phyloP scores from a whole-genome alignment of 345 rosid genomes.

The Moricandia arvensis region DNA sequence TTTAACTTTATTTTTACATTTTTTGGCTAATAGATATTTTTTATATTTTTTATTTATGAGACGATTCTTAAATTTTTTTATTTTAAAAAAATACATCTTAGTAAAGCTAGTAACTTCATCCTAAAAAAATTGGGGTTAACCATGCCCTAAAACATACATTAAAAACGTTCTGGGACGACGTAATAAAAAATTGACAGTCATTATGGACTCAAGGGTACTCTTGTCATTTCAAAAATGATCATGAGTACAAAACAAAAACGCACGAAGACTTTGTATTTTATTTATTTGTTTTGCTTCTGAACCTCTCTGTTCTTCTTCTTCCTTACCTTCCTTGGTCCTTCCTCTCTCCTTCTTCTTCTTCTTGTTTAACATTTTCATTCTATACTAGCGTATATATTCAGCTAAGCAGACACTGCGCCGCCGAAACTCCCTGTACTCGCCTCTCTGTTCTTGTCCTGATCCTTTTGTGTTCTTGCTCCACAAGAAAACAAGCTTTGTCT shows the following conservation, averaged over 20 bases:
- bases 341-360: slow-evolving; percentile 4
- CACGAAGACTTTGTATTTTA: slow-evolving; percentile 3
- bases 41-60: too few relatives aligned
- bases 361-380: not conserved
- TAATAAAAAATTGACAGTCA: slow-evolving; percentile 1
- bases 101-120: too few relatives aligned
- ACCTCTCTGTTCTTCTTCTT: slow-evolving; percentile 14
- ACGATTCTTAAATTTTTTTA: too few relatives aligned
- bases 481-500: slow-evolving; percentile 10
- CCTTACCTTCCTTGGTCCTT: slow-evolving; percentile 31
- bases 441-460: slow-evolving; percentile 7
- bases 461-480: slow-evolving; percentile 1
- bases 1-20: too few relatives aligned
- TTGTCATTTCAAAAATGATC: not conserved
- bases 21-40: too few relatives aligned
- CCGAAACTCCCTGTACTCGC: not conserved
- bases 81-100: too few relatives aligned
- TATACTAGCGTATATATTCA: not conserved
- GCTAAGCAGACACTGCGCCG: slow-evolving; percentile 6
- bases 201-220: not conserved
- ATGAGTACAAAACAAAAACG: not conserved
- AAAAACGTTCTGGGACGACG: not conserved
- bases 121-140: too few relatives aligned
- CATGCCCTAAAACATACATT: too few relatives aligned
- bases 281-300: not conserved